These are phyloP conservation scores for Aspergillus latus DNA, from an alignment of 2,329 filamentous ascomycete species.

Conservation along the genomic window DNA sequence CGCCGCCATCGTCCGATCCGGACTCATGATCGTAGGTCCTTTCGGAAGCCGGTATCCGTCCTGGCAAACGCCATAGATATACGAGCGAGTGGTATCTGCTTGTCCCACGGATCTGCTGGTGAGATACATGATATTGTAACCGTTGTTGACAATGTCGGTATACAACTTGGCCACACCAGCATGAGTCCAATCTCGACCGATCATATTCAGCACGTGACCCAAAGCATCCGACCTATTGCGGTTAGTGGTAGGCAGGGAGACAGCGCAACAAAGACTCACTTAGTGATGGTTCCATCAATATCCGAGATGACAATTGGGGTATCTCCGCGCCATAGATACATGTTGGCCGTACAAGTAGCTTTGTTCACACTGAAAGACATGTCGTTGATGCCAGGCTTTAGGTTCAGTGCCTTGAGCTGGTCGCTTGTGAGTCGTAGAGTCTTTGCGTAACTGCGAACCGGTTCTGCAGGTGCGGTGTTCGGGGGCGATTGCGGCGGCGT, in stretches of 20 bases:
- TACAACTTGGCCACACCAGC: slow-evolving; percentile 95
- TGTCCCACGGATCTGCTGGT: slow-evolving; percentile 92
- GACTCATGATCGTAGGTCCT: slow-evolving; percentile 91
- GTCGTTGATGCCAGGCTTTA: slow-evolving; percentile 82
- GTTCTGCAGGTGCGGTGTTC: slow-evolving; percentile 58
- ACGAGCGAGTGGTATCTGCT: slow-evolving; percentile 84
- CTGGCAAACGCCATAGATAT: slow-evolving; percentile 85
- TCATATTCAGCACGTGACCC: slow-evolving; percentile 93
- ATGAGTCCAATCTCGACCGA: slow-evolving; percentile 97
- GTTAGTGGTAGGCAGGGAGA: slow-evolving; percentile 20
- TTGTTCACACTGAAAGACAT: slow-evolving; percentile 97
- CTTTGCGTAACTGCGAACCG: slow-evolving; percentile 89
- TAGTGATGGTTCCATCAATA: slow-evolving; percentile 98
- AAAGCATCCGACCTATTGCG: slow-evolving; percentile 70
- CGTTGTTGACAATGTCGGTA: slow-evolving; percentile 90
- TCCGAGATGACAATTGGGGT: slow-evolving; percentile 96
- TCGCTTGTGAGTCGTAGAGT: slow-evolving; percentile 92
- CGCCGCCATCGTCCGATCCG: slow-evolving; percentile 91
- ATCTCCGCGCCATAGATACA: slow-evolving; percentile 92
- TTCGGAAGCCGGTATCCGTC: slow-evolving; percentile 82
- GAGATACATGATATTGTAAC: slow-evolving; percentile 98
- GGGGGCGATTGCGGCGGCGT: slow-evolving; percentile 57
- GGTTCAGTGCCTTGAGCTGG: slow-evolving; percentile 79
- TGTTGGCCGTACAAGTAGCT: slow-evolving; percentile 84
- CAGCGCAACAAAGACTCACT: slow-evolving; percentile 47